phyloP scores from a whole-genome alignment of 2,329 filamentous ascomycete species.

The Colletotrichum tofieldiae region DNA sequence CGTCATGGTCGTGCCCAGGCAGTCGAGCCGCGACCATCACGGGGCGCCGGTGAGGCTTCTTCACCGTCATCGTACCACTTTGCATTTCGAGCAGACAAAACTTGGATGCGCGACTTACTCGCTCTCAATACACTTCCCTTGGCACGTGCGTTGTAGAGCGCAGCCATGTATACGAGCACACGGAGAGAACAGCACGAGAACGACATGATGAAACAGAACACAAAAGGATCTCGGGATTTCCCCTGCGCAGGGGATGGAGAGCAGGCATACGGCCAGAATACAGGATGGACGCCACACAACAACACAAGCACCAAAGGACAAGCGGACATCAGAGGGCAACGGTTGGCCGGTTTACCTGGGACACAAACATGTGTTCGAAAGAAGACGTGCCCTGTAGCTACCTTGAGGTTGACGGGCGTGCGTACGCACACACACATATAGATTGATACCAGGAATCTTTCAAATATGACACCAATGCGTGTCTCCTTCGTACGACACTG shows the following conservation, averaged over 20 bases:
- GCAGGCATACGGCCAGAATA: conserved; percentile 19
- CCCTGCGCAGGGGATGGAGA: conserved; percentile 19
- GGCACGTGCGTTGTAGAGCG: conserved; percentile 18
- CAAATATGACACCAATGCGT: neutral
- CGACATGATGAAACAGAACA: conserved; percentile 14
- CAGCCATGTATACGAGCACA: conserved; percentile 13
- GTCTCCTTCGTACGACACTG: conserved; percentile 1
- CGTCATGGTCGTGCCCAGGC: neutral
- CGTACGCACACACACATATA: conserved; percentile 18
- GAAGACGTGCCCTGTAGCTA: conserved; percentile 11
- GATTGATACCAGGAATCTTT: conserved; percentile 31
- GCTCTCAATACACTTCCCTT: conserved; percentile 12
- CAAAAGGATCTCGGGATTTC: conserved; percentile 3
- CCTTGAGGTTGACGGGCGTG: conserved; percentile 15
- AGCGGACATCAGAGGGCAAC: neutral
- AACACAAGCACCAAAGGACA: neutral
- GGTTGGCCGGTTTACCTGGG: conserved; percentile 4
- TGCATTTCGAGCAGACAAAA: conserved; percentile 20
- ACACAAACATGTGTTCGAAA: neutral
- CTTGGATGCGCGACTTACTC: conserved; percentile 30
- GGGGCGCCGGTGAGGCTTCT: conserved; percentile 21
- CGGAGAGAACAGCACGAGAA: conserved; percentile 12
- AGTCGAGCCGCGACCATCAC: conserved; percentile 9
- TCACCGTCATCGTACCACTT: conserved; percentile 29
- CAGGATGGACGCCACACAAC: conserved; percentile 5